Evolutionary conservation across 495 filamentous ascomycete genomes (phyloP).

Genomic region (Bacidia gigantensis): DNA sequence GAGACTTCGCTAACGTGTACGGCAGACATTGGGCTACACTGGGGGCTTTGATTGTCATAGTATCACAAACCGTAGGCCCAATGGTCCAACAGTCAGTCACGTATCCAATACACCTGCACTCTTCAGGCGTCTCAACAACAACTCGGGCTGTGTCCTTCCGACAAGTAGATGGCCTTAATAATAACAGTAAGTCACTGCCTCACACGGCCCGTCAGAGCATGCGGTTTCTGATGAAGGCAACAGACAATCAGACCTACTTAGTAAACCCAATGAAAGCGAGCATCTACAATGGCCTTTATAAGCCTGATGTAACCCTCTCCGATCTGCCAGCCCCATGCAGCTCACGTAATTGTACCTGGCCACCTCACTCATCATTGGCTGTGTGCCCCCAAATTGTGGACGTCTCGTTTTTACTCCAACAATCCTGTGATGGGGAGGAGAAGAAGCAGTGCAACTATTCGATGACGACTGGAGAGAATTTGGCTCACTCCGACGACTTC

Average conservation of each 20-base stretch:
- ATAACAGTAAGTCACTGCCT: neutral
- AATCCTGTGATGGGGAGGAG: no score
- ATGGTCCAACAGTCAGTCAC: no score
- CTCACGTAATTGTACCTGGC: neutral
- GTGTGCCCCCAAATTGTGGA: no score
- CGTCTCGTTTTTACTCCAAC: no score
- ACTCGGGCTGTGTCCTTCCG: neutral
- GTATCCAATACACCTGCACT: no score
- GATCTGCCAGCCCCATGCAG: neutral
- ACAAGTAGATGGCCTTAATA: neutral
- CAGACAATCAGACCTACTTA: neutral
- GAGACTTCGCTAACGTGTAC: no score
- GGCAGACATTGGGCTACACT: no score
- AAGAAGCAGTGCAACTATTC: no score
- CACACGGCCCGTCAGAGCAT: neutral
- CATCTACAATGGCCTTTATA: slow-evolving; percentile 2
- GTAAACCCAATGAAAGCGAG: neutral
- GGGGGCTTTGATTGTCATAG: no score
- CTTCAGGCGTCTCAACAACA: neutral
- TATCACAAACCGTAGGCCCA: no score
- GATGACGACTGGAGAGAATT: no score
- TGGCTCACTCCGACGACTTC: no score
- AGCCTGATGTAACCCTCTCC: neutral
- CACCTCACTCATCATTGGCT: neutral
- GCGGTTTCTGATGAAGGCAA: neutral